phyloP scores from a whole-genome alignment of 176 grass and related monocot species.

The bread wheat (Triticum aestivum) region IWGSC_CS_RefSeq_v2.1 NC_057804.1:84404223-84404722 shows the following conservation, averaged over 20 bases:
- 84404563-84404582: neutral
- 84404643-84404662: neutral
- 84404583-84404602: neutral
- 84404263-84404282: constrained; percentile 96
- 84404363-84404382: neutral
- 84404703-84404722: neutral
- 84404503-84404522: constrained; percentile 25
- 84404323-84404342: neutral
- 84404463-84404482: constrained; percentile 80
- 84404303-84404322: constrained; percentile 99
- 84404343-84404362: constrained; percentile 4
- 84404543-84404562: neutral
- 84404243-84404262: constrained; percentile 98
- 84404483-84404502: constrained; percentile 77
- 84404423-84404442: constrained; percentile 70
- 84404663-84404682: neutral
- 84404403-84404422: neutral
- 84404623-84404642: neutral
- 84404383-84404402: neutral
- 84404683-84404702: neutral
- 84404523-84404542: neutral
- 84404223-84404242: constrained; percentile 85
- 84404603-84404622: neutral
- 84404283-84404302: constrained; percentile 87
- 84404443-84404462: constrained; percentile 91